Percentiles rank a stretch among this genome's conserved stretches.
Conservation (phyloP, 176 grass and related monocot genomes). For the Saccharum spontaneum region DNA sequence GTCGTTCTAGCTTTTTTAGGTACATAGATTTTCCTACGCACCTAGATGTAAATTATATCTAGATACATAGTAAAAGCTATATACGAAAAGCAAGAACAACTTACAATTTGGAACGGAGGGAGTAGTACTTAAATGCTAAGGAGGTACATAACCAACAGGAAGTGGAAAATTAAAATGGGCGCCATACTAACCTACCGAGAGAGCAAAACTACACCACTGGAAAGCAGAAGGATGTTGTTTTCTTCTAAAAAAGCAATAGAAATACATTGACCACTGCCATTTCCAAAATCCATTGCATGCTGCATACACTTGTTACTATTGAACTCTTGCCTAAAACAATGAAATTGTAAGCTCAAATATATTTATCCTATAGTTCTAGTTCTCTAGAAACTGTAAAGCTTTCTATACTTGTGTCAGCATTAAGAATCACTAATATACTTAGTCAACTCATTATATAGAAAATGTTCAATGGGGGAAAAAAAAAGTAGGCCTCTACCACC, state of each 20-base stretch:
- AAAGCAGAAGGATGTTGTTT: slow-evolving; percentile 26
- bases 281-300: not conserved
- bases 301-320: not conserved
- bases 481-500: not conserved
- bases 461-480: not conserved
- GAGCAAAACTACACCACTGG: slow-evolving; percentile 16
- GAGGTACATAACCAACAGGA: not conserved
- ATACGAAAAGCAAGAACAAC: no score
- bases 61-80: no score
- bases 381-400: not conserved
- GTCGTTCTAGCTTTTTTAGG: no score
- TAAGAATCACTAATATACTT: not conserved
- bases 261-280: not conserved
- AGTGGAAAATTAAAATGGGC: not conserved
- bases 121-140: slow-evolving; percentile 1
- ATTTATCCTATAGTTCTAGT: not conserved
- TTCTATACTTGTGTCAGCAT: not conserved
- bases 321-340: not conserved
- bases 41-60: no score
- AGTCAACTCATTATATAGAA: not conserved
- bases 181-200: slow-evolving; percentile 8
- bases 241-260: not conserved
- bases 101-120: no score
- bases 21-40: no score
- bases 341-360: not conserved